Conservation (phyloP, 768 basidiomycete species). For the Sporobolomyces pararoseus region DNA sequence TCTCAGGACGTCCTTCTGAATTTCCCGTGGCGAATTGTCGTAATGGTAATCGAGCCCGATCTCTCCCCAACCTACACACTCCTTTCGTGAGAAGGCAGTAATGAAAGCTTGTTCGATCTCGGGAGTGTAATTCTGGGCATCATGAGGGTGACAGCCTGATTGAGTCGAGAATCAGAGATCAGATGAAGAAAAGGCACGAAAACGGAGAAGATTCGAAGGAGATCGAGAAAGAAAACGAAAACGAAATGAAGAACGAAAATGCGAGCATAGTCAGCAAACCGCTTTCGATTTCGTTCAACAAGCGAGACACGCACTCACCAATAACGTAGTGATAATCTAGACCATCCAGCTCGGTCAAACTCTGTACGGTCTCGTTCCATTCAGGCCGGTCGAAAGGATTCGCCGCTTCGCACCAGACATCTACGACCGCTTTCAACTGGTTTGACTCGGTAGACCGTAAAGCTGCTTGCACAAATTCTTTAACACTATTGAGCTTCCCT, state of each 20-base stretch:
- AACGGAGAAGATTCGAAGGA: no score
- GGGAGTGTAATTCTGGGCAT: slow-evolving; percentile 66
- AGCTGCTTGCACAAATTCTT: slow-evolving; percentile 64
- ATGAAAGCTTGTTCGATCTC: slow-evolving; percentile 67
- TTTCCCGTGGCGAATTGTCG: slow-evolving; percentile 65
- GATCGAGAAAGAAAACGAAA: no score
- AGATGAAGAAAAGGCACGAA: no score
- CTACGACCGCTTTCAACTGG: slow-evolving; percentile 65
- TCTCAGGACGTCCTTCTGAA: slow-evolving; percentile 64
- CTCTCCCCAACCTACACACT: slow-evolving; percentile 83
- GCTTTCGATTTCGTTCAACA: not conserved
- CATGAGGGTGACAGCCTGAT: slow-evolving; percentile 54
- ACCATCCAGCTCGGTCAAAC: slow-evolving; percentile 18
- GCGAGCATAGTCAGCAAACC: not conserved
- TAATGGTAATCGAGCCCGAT: slow-evolving; percentile 81
- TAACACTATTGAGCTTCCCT: slow-evolving; percentile 58
- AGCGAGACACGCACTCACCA: slow-evolving; percentile 54
- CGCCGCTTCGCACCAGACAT: slow-evolving; percentile 77
- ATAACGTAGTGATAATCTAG: slow-evolving; percentile 79
- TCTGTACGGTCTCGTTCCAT: slow-evolving; percentile 16
- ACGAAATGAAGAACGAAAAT: not conserved
- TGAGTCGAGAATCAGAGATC: no score
- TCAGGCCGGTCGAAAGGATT: not conserved
- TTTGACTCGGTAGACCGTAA: slow-evolving; percentile 49
- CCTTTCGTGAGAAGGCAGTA: slow-evolving; percentile 58